Conservation (phyloP, 2,329 filamentous ascomycete species). For the Aspergillus quadrilineatus region DNA sequence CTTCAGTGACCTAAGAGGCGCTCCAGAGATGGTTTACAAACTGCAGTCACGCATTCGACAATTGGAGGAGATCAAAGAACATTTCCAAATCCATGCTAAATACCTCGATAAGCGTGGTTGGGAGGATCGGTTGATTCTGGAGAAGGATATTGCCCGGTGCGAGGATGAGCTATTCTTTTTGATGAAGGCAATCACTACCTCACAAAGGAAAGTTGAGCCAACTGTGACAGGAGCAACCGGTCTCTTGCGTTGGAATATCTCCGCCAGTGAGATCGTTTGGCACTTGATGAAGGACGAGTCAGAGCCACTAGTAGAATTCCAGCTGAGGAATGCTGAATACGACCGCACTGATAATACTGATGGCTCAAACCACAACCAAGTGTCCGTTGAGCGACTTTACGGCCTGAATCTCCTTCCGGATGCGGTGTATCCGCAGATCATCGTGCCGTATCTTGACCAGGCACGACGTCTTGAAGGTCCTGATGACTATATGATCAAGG, state of each 20-base stretch:
- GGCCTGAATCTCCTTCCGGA: conserved; percentile 87
- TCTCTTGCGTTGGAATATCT: conserved; percentile 85
- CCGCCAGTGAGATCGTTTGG: conserved; percentile 95
- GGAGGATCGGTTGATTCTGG: conserved; percentile 84
- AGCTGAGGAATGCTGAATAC: conserved; percentile 86
- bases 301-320: conserved; percentile 87
- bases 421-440: conserved; percentile 93
- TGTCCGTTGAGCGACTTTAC: conserved; percentile 83
- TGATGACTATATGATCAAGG: conserved; percentile 80
- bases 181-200: conserved; percentile 99
- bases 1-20: conserved; percentile 92
- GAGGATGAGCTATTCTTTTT: conserved; percentile 99
- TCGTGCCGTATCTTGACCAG: conserved; percentile 79
- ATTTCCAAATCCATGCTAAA: conserved; percentile 90
- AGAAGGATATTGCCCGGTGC: conserved; percentile 81
- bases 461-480: conserved; percentile 56
- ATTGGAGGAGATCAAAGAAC: conserved; percentile 90
- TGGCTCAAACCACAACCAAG: conserved; percentile 89
- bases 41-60: conserved; percentile 91
- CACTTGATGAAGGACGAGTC: conserved; percentile 85
- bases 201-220: conserved; percentile 76
- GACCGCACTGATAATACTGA: conserved; percentile 96
- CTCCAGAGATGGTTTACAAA: conserved; percentile 86
- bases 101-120: conserved; percentile 85
- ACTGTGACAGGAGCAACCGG: conserved; percentile 69